These are phyloP conservation scores for Volvox carteri DNA, from an alignment of 163 green algal genomes.

Conservation along the genomic window DNA sequence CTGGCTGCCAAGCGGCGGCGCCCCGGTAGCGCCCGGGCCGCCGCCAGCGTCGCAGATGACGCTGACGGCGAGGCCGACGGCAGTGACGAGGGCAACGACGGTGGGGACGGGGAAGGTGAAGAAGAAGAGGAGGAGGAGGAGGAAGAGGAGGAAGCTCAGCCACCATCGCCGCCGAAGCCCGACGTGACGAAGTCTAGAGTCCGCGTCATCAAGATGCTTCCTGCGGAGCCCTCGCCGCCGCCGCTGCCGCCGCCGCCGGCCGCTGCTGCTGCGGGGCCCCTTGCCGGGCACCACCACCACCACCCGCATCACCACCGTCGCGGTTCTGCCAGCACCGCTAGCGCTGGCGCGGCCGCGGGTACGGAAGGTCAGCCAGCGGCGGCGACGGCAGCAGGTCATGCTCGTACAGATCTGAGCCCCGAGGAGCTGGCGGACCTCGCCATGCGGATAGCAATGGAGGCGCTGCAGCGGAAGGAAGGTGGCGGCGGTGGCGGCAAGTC, in stretches of 20 bases:
- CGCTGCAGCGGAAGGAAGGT: slow-evolving; percentile 22
- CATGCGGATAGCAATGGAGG: slow-evolving; percentile 33
- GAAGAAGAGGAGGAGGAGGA: slow-evolving; percentile 1
- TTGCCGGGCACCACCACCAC: background rate
- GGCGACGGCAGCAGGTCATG: background rate
- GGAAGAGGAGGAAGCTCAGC: slow-evolving; percentile 5
- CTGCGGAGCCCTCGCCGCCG: background rate
- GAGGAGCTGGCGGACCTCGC: slow-evolving; percentile 47
- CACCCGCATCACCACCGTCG: background rate
- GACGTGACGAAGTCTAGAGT: slow-evolving; percentile 3
- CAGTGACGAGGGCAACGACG: background rate
- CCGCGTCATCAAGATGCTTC: slow-evolving; percentile 27
- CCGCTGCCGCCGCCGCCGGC: background rate
- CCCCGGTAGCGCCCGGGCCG: too few relatives aligned
- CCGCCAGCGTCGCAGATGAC: background rate
- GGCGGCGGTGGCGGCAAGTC: background rate
- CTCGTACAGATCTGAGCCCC: background rate
- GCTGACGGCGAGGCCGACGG: slow-evolving; percentile 2
- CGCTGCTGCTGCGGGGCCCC: background rate
- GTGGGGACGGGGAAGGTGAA: background rate
- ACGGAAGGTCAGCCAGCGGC: background rate
- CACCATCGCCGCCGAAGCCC: background rate
- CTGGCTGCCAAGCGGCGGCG: background rate
- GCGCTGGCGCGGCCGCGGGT: slow-evolving; percentile 3
- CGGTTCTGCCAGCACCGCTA: background rate